These are phyloP conservation scores for Globisporangium recalcitrans DNA, from an alignment of 352 stramenopile species.

Conservation along the genomic window DNA sequence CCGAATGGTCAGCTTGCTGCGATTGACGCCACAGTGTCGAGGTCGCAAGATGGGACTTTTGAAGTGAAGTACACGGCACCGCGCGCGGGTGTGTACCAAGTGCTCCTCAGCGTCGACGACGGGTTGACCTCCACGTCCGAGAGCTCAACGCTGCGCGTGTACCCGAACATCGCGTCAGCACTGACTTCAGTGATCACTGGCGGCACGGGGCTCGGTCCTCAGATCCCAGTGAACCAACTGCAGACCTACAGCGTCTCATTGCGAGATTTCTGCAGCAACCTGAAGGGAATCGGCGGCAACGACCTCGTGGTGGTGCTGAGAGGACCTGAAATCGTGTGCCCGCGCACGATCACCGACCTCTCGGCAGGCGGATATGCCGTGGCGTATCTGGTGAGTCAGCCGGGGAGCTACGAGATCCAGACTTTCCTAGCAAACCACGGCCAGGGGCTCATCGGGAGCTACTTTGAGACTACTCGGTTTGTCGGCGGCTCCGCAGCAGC, in stretches of 20 bases:
- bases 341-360: constrained; percentile 27
- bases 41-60: constrained; percentile 14
- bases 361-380: constrained; percentile 39
- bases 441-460: constrained; percentile 29
- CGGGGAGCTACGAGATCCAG: constrained; percentile 44
- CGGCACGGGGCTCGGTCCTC: constrained; percentile 23
- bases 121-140: constrained; percentile 26
- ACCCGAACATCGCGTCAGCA: constrained; percentile 27
- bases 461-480: constrained; percentile 28
- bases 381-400: constrained; percentile 24
- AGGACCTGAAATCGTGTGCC: constrained; percentile 25
- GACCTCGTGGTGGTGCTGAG: constrained; percentile 29
- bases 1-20: constrained; percentile 1
- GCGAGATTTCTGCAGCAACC: constrained; percentile 42
- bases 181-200: constrained; percentile 27
- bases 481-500: constrained; percentile 6
- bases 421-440: constrained; percentile 27
- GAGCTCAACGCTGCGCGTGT: constrained; percentile 21
- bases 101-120: constrained; percentile 30
- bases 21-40: neutral
- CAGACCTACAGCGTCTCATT: constrained; percentile 32
- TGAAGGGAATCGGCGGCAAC: constrained; percentile 31
- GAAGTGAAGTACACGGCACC: constrained; percentile 27
- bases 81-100: constrained; percentile 25
- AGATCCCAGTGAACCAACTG: constrained; percentile 20